A percentile compares a stretch with the other conserved stretches of the same genome.
Evolutionary conservation across 371 early-diverging fungal genomes (phyloP).

Genomic region (Syncephalastrum sp.): DNA sequence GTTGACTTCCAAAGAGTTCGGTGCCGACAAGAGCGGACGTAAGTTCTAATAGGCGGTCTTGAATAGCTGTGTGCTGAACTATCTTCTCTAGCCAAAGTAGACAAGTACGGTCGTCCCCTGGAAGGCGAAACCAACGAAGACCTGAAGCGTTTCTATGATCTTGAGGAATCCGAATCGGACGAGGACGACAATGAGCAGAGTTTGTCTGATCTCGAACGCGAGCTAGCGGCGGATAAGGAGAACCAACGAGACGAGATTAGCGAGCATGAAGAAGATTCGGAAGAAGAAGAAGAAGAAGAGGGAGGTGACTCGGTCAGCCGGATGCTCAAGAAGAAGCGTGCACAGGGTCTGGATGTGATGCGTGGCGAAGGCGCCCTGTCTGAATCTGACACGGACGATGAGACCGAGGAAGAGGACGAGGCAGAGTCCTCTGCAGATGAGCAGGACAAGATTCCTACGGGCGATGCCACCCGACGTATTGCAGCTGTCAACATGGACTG

Average conservation of each 20-base stretch:
- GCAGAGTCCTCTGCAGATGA: constrained; percentile 47
- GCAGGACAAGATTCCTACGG: constrained; percentile 69
- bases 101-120: constrained; percentile 84
- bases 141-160: constrained; percentile 57
- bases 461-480: constrained; percentile 86
- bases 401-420: constrained; percentile 50
- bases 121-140: constrained; percentile 49
- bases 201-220: constrained; percentile 44
- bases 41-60: constrained; percentile 19
- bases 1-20: constrained; percentile 78
- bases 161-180: constrained; percentile 54
- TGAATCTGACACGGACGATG: constrained; percentile 49
- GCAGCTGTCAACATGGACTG: constrained; percentile 97
- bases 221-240: constrained; percentile 48
- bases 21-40: constrained; percentile 46
- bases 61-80: neutral
- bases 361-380: constrained; percentile 81
- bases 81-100: constrained; percentile 64
- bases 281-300: constrained; percentile 20
- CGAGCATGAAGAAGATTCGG: constrained; percentile 17
- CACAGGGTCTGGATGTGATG: constrained; percentile 54
- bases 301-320: constrained; percentile 4
- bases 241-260: constrained; percentile 29
- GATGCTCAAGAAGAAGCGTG: neutral
- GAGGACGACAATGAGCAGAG: constrained; percentile 33